Evolutionary conservation across 2,329 filamentous ascomycete genomes (phyloP), one percentile per base, ranked within the genome.

Genomic region (Exophiala sp.): DNA sequence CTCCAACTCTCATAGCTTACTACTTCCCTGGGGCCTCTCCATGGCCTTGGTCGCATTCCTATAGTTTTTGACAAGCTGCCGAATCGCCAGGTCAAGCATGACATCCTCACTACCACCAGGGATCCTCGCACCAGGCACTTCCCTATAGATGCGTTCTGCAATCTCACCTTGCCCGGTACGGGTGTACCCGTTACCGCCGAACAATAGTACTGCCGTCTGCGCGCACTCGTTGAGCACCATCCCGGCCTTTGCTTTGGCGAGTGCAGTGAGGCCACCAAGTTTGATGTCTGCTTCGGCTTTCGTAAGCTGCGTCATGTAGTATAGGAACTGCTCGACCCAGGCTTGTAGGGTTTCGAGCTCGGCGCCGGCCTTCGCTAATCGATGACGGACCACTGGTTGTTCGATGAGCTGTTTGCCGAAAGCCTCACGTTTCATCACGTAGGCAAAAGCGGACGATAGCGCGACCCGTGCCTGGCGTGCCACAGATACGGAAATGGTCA

Each of bases 101-200:
- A 89, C 86, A 66, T 89, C 86, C 66, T 89, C 86, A 4, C 80
- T 84, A 1, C 86, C 86, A 47, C 86, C 86, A 0, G 84, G 84
- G 44, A 87, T 84, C 39, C 80, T 71, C 0, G 78, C 74, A 1
- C 79, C 82, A 2, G 82, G 81, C 0, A 86, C 82, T 62, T 87
- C 84, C 18, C 83, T 75, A 46, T 38, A 81, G 80, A 76, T 72
- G 81, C 84, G 80, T 68, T 89, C 86, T 21, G 81, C 78, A 61
- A 88, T 71, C 70, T 88, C 85, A 14, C 87, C 87, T 68, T 86
- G 83, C 0, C 87, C 87, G 4, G 77, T 79, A 54, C 78, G 78
- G 0, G 87, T 89, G 61, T 82, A 88, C 0, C 87, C 87, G 65
- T 85, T 88, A 1, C 87, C 87, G 3, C 87, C 87, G 66, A 89